These are phyloP conservation scores for Macrophomina phaseolina DNA, from an alignment of 2,329 filamentous ascomycete genomes.

Conservation along the genomic window DNA sequence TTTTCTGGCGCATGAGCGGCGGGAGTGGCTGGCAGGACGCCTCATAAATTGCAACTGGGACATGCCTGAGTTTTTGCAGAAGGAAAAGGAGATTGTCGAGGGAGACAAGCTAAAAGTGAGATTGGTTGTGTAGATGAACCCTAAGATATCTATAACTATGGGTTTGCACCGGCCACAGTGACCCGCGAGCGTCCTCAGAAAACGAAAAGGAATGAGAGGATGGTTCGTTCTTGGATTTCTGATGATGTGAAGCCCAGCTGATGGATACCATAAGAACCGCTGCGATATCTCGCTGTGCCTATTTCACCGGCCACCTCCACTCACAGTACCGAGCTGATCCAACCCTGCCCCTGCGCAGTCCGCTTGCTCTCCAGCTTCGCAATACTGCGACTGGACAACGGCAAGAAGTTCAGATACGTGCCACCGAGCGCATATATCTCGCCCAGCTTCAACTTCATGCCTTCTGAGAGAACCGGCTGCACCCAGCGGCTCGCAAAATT, in stretches of 20 bases:
- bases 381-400: not conserved
- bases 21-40: constrained; percentile 54
- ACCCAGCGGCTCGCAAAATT: not conserved
- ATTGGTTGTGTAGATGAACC: not conserved
- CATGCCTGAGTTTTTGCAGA: constrained; percentile 50
- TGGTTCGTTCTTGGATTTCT: too few species aligned
- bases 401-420: not conserved
- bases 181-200: too few species aligned
- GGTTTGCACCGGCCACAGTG: too few species aligned
- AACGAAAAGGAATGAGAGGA: too few species aligned
- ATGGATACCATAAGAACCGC: too few species aligned
- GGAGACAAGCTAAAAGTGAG: not conserved
- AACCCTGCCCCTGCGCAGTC: not conserved
- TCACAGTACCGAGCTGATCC: not conserved
- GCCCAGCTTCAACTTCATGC: not conserved
- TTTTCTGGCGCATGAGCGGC: constrained; percentile 47
- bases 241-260: too few species aligned
- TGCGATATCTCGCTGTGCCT: too few species aligned
- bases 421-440: not conserved
- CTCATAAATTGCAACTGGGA: constrained; percentile 57
- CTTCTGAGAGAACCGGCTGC: not conserved
- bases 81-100: too few species aligned
- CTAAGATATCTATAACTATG: too few species aligned
- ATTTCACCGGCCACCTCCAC: not conserved
- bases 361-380: not conserved